Percentiles rank a stretch among this genome's conserved stretches.
Evolutionary conservation across 2,329 filamentous ascomycete genomes (phyloP).

Genomic region (Colletotrichum cereale): DNA sequence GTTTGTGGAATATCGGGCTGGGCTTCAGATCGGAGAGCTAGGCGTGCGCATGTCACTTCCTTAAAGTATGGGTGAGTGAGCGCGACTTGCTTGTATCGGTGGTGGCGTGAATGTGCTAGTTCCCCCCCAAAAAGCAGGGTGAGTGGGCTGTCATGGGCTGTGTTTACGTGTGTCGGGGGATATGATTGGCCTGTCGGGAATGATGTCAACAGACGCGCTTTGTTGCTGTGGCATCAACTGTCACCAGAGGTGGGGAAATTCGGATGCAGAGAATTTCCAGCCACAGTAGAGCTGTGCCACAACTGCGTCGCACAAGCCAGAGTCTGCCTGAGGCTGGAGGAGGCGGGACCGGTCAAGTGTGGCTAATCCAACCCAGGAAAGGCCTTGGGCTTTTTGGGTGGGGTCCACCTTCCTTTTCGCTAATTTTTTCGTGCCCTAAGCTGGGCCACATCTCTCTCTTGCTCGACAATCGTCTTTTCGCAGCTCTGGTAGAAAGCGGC

Average conservation of each 20-base stretch:
- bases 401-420: constrained; percentile 17
- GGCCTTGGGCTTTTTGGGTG: background rate
- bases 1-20: background rate
- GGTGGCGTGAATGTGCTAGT: constrained; percentile 42
- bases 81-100: constrained; percentile 23
- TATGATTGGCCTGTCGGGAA: constrained; percentile 23
- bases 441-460: constrained; percentile 8
- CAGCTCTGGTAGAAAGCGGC: constrained; percentile 34
- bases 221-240: constrained; percentile 38
- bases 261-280: background rate
- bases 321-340: background rate
- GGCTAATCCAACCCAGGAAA: background rate
- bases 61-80: constrained; percentile 38
- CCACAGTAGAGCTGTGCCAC: background rate
- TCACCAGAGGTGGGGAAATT: background rate
- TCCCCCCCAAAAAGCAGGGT: constrained; percentile 42
- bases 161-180: constrained; percentile 35
- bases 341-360: background rate
- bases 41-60: constrained; percentile 31
- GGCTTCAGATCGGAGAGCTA: constrained; percentile 14
- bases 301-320: background rate
- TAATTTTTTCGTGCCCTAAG: constrained; percentile 29
- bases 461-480: background rate
- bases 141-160: constrained; percentile 33
- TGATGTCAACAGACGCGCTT: constrained; percentile 37